phyloP scores from a whole-genome alignment of 495 filamentous ascomycete species.

The Neurospora sp. region DNA sequence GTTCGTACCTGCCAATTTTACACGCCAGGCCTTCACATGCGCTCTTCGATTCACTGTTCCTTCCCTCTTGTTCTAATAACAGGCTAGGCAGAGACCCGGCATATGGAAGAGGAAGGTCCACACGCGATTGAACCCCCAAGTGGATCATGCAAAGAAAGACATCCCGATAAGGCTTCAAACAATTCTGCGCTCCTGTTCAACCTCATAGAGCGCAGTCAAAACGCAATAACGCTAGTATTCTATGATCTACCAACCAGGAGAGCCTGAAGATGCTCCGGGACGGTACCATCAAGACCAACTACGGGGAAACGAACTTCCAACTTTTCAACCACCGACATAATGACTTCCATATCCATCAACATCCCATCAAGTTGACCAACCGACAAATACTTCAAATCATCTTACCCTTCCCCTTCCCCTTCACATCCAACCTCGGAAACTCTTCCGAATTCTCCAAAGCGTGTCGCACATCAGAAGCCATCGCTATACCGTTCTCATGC shows the following conservation, averaged over 20 bases:
- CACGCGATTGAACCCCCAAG: neutral
- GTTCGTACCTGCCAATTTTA: neutral
- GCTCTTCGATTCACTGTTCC: neutral
- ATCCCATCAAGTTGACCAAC: neutral
- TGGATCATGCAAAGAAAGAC: neutral
- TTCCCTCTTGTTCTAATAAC: neutral
- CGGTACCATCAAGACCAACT: neutral
- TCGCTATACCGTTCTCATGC: neutral
- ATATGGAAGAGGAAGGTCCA: neutral
- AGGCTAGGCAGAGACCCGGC: neutral
- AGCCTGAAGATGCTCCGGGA: neutral
- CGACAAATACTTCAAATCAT: constrained; percentile 1
- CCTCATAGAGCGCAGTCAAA: neutral
- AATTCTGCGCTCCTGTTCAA: neutral
- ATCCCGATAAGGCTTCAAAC: neutral
- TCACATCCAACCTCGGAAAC: constrained; percentile 44
- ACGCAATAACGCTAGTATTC: neutral
- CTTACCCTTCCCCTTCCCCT: constrained; percentile 33
- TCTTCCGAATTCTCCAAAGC: constrained; percentile 35
- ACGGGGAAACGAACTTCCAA: neutral
- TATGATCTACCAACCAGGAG: neutral
- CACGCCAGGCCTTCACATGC: neutral
- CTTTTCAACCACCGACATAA: neutral
- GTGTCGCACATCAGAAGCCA: constrained; percentile 14
- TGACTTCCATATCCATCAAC: neutral